A percentile compares a stretch with the other conserved stretches of the same genome.
Evolutionary conservation across 1,139 yeast genomes (phyloP).

Genomic region (Hemisphaericaspora xylanilytica): DNA sequence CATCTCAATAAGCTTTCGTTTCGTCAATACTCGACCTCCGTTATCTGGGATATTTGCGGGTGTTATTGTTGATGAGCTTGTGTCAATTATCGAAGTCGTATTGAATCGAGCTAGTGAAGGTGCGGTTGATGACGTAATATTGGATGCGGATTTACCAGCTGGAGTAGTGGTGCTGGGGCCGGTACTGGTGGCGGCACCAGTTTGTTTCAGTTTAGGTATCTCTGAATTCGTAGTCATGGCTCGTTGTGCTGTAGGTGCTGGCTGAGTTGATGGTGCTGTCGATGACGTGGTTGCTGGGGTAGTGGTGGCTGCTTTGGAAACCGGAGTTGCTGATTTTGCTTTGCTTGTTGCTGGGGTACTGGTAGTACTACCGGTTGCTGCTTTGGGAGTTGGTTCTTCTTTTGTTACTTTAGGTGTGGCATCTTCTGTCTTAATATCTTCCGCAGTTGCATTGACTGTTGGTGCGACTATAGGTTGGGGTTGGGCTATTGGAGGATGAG

Average conservation of each 20-base stretch:
- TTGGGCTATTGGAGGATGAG: constrained; percentile 1
- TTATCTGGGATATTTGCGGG: constrained; percentile 39
- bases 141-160: neutral
- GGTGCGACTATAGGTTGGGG: constrained; percentile 6
- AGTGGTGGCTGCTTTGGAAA: constrained; percentile 10
- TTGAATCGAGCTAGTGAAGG: constrained; percentile 1
- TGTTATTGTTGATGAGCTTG: constrained; percentile 9
- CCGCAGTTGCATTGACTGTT: neutral
- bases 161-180: constrained; percentile 1
- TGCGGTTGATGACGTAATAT: constrained; percentile 6
- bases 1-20: constrained; percentile 82
- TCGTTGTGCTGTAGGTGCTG: constrained; percentile 9
- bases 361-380: constrained; percentile 2
- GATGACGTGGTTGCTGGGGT: constrained; percentile 13
- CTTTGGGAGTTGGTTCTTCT: constrained; percentile 7
- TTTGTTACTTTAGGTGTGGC: neutral
- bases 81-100: neutral
- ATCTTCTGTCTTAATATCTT: constrained; percentile 1
- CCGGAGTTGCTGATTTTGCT: constrained; percentile 9
- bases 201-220: constrained; percentile 1
- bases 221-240: constrained; percentile 3
- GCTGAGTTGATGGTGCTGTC: constrained; percentile 10
- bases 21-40: constrained; percentile 81
- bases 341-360: constrained; percentile 9
- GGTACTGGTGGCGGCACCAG: neutral